Conservation (phyloP, 2,329 filamentous ascomycete genomes). For the Cladosporium sp. region DNA sequence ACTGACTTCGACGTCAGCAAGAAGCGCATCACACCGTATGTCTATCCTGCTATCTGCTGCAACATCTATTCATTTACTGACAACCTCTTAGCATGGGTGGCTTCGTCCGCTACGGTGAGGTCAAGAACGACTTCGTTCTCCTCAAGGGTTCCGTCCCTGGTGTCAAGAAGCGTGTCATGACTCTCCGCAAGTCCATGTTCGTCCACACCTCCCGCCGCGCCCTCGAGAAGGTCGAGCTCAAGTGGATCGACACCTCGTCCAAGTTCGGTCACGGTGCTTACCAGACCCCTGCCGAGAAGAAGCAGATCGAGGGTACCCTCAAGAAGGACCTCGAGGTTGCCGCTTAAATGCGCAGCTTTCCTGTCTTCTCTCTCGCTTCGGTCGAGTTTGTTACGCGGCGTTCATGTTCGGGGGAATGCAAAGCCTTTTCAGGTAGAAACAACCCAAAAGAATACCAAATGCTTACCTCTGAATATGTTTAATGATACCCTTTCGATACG, state of each 20-base stretch:
- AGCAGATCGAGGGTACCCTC: conserved; percentile 93
- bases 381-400: conserved; percentile 11
- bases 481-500: conserved; percentile 9
- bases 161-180: conserved; percentile 99
- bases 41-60: conserved; percentile 33
- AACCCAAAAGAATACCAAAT: conserved; percentile 11
- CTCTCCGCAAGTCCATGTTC: conserved; percentile 98
- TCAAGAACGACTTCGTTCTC: conserved; percentile 98
- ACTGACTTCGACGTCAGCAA: conserved; percentile 97
- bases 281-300: conserved; percentile 98
- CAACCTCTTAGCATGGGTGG: conserved; percentile 73
- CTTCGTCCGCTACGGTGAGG: conserved; percentile 98
- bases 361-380: background rate
- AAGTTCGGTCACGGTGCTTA: conserved; percentile 99
- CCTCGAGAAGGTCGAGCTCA: conserved; percentile 98
- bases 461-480: conserved; percentile 12
- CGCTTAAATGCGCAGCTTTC: conserved; percentile 2
- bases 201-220: conserved; percentile 91
- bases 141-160: conserved; percentile 97
- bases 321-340: conserved; percentile 77
- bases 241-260: conserved; percentile 99
- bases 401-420: conserved; percentile 14
- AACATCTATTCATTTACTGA: conserved; percentile 30
- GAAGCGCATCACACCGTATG: conserved; percentile 99
- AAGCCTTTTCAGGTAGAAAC: conserved; percentile 12